Evolutionary conservation across 148 eudicot genomes (phyloP).

Genomic region (Rhododendron vialii): DNA sequence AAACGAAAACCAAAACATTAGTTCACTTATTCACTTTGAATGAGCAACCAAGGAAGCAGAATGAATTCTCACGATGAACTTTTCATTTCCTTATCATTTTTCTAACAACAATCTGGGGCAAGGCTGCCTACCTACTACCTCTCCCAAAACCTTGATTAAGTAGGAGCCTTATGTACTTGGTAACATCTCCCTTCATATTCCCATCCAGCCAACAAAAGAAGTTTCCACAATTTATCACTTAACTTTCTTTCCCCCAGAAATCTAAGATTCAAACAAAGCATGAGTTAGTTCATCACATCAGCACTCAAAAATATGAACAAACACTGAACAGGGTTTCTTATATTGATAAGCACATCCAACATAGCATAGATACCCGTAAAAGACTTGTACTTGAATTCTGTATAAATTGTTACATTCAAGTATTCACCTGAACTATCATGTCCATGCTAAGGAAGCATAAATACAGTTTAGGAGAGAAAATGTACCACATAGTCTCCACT

Average conservation of each 20-base stretch:
- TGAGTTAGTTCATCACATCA: background rate
- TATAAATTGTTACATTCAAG: background rate
- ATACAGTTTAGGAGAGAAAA: slow-evolving; percentile 2
- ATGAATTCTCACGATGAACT: background rate
- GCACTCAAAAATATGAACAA: background rate
- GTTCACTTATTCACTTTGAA: background rate
- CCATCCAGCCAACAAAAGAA: background rate
- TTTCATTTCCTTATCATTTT: background rate
- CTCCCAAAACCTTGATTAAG: background rate
- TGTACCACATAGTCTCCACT: slow-evolving; percentile 93
- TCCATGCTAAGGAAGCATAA: background rate
- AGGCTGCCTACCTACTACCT: slow-evolving; percentile 1
- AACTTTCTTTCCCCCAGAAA: background rate
- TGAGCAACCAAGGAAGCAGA: background rate
- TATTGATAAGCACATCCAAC: slow-evolving; percentile 1
- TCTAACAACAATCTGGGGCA: background rate
- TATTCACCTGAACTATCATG: background rate
- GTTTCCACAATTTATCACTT: background rate
- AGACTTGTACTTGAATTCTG: background rate
- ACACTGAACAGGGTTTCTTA: background rate
- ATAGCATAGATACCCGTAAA: background rate
- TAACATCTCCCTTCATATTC: background rate
- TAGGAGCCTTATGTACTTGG: background rate
- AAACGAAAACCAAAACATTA: background rate
- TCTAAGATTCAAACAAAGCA: background rate